A percentile compares a stretch with the other conserved stretches of the same genome.
Evolutionary conservation across 306 rosid species (phyloP).

Genomic region (Prunus fruticosa): DNA sequence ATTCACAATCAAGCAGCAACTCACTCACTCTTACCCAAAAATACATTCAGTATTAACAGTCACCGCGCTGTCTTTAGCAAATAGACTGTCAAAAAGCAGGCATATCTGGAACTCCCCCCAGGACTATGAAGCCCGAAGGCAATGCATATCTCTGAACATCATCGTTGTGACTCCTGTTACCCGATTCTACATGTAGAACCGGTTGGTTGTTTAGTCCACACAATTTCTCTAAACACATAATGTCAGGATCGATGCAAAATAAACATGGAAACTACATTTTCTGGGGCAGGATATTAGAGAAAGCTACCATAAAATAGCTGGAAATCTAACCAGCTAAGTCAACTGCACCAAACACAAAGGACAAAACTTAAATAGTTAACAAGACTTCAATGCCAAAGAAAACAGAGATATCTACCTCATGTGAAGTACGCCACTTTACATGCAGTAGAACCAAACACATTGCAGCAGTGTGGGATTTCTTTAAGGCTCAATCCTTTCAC

Average conservation of each 20-base stretch:
- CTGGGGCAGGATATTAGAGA: neutral
- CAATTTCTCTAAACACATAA: neutral
- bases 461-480: slow-evolving; percentile 48
- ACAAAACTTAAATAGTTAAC: slow-evolving; percentile 12
- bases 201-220: neutral
- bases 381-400: slow-evolving; percentile 13
- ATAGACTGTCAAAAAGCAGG: neutral
- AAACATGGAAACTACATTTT: neutral
- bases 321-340: neutral
- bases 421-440: slow-evolving; percentile 52
- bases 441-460: slow-evolving; percentile 40
- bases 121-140: neutral
- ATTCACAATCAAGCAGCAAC: neutral
- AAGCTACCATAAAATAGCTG: slow-evolving; percentile 2
- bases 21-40: neutral
- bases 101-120: neutral
- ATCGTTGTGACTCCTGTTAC: neutral
- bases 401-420: slow-evolving; percentile 61
- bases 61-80: neutral
- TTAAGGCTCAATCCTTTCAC: slow-evolving; percentile 56
- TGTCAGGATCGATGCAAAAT: neutral
- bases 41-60: neutral
- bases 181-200: neutral
- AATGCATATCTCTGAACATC: neutral
- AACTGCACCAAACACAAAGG: slow-evolving; percentile 19